Evolutionary conservation across 1,139 yeast species (phyloP).

Genomic region (Suhomyces wounanorum): DNA sequence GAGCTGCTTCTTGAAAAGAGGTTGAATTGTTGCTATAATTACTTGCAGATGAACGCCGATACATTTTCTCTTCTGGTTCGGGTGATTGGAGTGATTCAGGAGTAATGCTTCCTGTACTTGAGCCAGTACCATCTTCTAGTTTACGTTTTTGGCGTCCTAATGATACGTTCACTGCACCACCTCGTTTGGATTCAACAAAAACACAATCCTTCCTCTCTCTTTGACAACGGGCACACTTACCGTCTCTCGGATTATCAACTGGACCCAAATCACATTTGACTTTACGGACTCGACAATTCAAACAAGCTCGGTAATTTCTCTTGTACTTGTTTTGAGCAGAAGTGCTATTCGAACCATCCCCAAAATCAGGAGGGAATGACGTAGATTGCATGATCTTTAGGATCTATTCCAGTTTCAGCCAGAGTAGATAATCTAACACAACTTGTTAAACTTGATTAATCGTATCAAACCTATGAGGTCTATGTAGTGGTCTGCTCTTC

Average conservation of each 20-base stretch:
- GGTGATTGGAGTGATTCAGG: slow-evolving; percentile 9
- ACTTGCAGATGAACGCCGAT: not conserved
- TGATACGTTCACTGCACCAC: slow-evolving; percentile 52
- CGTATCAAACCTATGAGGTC: not conserved
- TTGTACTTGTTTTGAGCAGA: not conserved
- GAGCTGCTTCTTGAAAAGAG: not conserved
- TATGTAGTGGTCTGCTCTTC: not conserved
- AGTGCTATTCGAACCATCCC: not conserved
- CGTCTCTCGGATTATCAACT: slow-evolving; percentile 69
- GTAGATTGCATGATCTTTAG: not conserved
- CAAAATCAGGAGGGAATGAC: not conserved
- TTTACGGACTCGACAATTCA: slow-evolving; percentile 79
- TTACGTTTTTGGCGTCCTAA: slow-evolving; percentile 37
- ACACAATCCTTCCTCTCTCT: slow-evolving; percentile 82
- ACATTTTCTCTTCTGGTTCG: slow-evolving; percentile 5
- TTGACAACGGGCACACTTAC: slow-evolving; percentile 83
- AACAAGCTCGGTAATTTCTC: slow-evolving; percentile 80
- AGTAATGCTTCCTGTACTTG: slow-evolving; percentile 6
- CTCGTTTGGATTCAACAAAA: slow-evolving; percentile 65
- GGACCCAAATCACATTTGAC: slow-evolving; percentile 85
- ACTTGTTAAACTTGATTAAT: not conserved
- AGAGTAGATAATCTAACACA: not conserved
- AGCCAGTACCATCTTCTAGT: slow-evolving; percentile 19
- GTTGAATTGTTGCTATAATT: not conserved
- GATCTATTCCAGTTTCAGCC: not conserved